These are phyloP conservation scores for Ceriops zippeliana DNA, from an alignment of 345 rosid genomes.

Conservation along the genomic window DNA sequence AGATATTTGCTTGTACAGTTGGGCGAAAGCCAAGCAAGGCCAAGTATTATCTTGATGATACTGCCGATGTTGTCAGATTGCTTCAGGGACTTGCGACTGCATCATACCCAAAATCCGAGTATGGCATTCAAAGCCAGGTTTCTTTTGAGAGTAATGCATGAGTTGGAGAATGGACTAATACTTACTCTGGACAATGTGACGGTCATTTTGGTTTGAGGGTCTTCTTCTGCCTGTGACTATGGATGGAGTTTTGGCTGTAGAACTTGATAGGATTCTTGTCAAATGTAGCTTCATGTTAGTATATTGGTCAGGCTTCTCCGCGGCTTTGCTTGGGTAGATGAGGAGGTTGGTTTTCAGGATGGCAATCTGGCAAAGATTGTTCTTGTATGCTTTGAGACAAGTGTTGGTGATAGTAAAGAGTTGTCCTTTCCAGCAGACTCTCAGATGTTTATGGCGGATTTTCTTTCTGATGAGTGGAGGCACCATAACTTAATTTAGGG, in stretches of 20 bases:
- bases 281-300: too few relatives aligned
- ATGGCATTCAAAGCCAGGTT: slow-evolving; percentile 26
- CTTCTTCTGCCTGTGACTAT: not conserved
- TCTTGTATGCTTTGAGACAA: slow-evolving; percentile 13
- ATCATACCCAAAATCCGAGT: slow-evolving; percentile 47
- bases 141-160: slow-evolving; percentile 62
- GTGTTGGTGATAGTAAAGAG: slow-evolving; percentile 19
- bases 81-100: slow-evolving; percentile 63
- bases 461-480: slow-evolving; percentile 10
- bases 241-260: not conserved
- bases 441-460: slow-evolving; percentile 11
- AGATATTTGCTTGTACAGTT: slow-evolving; percentile 82
- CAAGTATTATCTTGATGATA: slow-evolving; percentile 70
- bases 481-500: slow-evolving; percentile 34
- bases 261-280: too few relatives aligned
- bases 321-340: not conserved
- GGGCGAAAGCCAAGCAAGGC: slow-evolving; percentile 93
- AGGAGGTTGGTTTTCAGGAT: not conserved
- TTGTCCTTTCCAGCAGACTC: slow-evolving; percentile 14
- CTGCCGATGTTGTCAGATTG: slow-evolving; percentile 57
- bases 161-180: slow-evolving; percentile 10
- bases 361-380: slow-evolving; percentile 4
- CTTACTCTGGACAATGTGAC: not conserved
- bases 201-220: slow-evolving; percentile 3
- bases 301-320: not conserved